Conservation (phyloP, 352 stramenopile species). For the Phytophthora rubi region DNA sequence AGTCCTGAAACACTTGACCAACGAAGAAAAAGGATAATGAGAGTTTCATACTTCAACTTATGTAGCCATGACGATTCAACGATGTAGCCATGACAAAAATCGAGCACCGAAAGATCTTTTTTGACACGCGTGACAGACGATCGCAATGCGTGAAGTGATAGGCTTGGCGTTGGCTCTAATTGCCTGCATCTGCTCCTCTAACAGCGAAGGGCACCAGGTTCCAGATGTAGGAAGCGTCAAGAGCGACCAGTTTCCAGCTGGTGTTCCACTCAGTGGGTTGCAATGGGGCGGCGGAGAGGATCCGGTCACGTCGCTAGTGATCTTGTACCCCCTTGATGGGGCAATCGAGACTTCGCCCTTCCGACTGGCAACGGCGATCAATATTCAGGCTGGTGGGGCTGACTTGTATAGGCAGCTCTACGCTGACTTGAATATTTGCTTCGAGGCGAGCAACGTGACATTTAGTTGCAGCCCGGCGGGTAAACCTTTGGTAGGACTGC, state of each 20-base stretch:
- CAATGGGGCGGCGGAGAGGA: neutral
- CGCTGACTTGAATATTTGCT: constrained; percentile 1
- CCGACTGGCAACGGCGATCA: neutral
- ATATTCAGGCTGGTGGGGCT: neutral
- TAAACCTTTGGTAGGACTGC: neutral
- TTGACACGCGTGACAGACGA: constrained; percentile 45
- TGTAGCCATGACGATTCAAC: too few species aligned
- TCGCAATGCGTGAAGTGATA: neutral
- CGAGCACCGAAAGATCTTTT: constrained; percentile 20
- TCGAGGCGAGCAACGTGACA: constrained; percentile 1
- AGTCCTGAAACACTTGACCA: neutral
- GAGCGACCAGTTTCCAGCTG: neutral
- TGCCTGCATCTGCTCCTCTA: neutral
- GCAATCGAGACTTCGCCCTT: constrained; percentile 9
- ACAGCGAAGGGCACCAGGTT: neutral
- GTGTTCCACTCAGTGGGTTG: neutral
- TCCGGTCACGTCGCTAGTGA: neutral
- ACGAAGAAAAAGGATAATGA: neutral
- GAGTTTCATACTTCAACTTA: too few species aligned
- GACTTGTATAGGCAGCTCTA: constrained; percentile 1
- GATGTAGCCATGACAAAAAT: neutral
- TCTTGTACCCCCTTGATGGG: constrained; percentile 12
- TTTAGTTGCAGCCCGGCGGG: neutral
- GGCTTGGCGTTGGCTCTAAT: neutral
- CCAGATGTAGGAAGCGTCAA: constrained; percentile 15